Percentiles rank a stretch among this genome's conserved stretches.
phyloP scores from a whole-genome alignment of 1,284 basidiomycete genomes.

The Tausonia pullulans region DNA sequence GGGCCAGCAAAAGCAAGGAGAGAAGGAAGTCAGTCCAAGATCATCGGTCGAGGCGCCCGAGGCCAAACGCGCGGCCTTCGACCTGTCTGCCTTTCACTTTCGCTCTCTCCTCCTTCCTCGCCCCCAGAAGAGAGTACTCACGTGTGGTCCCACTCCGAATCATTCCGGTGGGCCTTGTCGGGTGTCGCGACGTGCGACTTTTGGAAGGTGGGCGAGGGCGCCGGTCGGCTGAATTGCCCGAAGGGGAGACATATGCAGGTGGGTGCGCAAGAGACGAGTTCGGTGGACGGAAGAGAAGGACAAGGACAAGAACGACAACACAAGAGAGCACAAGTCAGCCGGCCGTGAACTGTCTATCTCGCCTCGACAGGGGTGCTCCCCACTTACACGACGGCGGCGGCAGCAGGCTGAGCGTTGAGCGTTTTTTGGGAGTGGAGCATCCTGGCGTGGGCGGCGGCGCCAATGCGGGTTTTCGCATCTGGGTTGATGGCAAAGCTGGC shows the following conservation, averaged over 20 bases:
- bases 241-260: not conserved
- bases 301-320: not conserved
- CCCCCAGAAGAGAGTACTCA: not conserved
- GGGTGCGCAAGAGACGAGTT: not conserved
- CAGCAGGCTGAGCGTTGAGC: conserved; percentile 36
- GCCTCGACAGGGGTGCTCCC: not conserved
- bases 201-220: conserved; percentile 54
- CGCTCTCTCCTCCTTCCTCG: too few species aligned
- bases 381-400: conserved; percentile 37
- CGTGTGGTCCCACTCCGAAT: conserved; percentile 16
- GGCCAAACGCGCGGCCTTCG: not conserved
- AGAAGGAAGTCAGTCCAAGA: conserved; percentile 1
- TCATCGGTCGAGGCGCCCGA: not conserved
- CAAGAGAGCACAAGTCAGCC: not conserved
- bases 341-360: not conserved
- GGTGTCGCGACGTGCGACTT: conserved; percentile 30
- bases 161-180: not conserved
- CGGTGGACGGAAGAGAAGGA: not conserved
- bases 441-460: conserved; percentile 47
- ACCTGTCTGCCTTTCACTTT: too few species aligned
- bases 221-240: conserved; percentile 44
- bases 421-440: conserved; percentile 55
- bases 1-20: conserved; percentile 12
- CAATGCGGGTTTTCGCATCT: conserved; percentile 46
- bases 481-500: conserved; percentile 25